These are phyloP conservation scores for Sporobolomyces roseus DNA, from an alignment of 768 basidiomycete genomes.

Conservation along the genomic window DNA sequence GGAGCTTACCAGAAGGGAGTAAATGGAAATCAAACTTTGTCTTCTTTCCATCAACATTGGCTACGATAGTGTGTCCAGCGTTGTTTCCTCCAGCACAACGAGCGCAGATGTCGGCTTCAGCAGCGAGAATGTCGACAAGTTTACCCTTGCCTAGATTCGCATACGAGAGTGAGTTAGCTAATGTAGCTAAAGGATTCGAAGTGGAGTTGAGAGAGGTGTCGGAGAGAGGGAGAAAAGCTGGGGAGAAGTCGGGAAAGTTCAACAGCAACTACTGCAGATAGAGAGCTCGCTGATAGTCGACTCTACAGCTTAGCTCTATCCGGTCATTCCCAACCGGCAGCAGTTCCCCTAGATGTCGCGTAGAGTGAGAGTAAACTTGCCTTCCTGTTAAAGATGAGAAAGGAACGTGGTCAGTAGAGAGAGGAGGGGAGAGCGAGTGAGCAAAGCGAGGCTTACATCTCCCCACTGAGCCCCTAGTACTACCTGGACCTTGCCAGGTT, in stretches of 20 bases:
- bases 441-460: conserved; percentile 65
- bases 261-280: too few species aligned
- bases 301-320: too few species aligned
- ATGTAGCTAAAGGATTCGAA: background rate
- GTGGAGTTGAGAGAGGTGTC: background rate
- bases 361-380: background rate
- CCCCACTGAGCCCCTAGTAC: conserved; percentile 89
- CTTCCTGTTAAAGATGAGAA: too few species aligned
- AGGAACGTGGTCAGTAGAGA: background rate
- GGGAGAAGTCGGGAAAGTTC: too few species aligned
- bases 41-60: conserved; percentile 62
- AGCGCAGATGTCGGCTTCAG: conserved; percentile 84
- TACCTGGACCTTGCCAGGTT: conserved; percentile 56
- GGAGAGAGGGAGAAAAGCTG: too few species aligned
- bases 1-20: conserved; percentile 74
- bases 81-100: conserved; percentile 98
- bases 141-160: conserved; percentile 58
- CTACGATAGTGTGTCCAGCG: conserved; percentile 96
- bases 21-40: conserved; percentile 93
- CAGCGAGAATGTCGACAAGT: conserved; percentile 91
- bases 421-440: background rate
- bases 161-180: background rate
- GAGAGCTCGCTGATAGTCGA: too few species aligned
- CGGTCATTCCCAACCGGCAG: too few species aligned
- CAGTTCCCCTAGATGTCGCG: too few species aligned